These are phyloP conservation scores for Schizochytrium sp. DNA, from an alignment of 108 stramenopile genomes.

Conservation along the genomic window DNA sequence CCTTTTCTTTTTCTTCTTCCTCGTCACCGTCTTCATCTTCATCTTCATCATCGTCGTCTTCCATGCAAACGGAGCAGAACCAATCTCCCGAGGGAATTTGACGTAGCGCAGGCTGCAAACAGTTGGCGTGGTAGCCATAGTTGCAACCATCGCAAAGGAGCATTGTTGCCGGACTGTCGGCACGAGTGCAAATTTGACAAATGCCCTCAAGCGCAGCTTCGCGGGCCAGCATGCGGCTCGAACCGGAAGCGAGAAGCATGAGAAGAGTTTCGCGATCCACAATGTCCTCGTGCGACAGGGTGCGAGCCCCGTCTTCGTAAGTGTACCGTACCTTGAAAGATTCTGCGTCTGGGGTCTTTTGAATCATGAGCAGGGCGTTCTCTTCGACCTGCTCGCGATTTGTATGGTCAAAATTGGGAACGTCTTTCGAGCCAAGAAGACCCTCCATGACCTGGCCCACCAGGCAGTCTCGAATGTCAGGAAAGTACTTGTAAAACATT, in stretches of 20 bases:
- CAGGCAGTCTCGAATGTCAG: not conserved
- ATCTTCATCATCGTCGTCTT: not conserved
- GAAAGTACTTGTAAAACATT: not conserved
- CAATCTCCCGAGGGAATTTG: not conserved
- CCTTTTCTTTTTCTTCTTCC: not conserved
- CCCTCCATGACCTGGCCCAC: not conserved
- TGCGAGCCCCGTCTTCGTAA: not conserved
- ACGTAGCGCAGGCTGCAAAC: not conserved
- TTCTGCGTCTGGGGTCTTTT: not conserved
- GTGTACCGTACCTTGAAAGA: not conserved
- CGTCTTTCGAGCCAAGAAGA: not conserved
- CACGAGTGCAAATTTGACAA: not conserved
- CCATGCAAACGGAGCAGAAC: slow-evolving; percentile 5
- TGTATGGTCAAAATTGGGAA: not conserved
- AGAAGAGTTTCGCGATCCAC: not conserved
- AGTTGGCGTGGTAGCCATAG: not conserved
- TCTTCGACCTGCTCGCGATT: not conserved
- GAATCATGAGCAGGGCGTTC: not conserved
- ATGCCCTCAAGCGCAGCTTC: not conserved
- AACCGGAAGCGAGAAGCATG: not conserved
- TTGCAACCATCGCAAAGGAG: slow-evolving; percentile 3
- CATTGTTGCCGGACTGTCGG: not conserved
- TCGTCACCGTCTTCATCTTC: not conserved
- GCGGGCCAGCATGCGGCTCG: not conserved
- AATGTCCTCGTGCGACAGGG: not conserved